Conservation (phyloP, 345 rosid species). For the Pistacia vera region DNA sequence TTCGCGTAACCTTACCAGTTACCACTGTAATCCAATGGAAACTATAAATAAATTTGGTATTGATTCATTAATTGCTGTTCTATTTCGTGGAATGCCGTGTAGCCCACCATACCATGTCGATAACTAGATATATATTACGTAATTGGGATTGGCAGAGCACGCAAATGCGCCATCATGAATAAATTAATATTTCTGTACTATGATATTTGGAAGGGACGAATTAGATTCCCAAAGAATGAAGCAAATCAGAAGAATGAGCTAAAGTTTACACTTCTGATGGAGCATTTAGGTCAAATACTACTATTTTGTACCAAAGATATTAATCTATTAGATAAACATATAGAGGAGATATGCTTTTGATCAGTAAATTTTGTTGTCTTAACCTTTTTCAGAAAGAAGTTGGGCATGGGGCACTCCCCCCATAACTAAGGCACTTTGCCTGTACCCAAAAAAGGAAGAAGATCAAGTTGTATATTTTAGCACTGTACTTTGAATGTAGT, state of each 20-base stretch:
- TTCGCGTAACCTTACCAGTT: not conserved
- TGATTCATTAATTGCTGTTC: too few relatives aligned
- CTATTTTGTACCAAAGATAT: not conserved
- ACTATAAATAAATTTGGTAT: not conserved
- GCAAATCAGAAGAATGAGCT: not conserved
- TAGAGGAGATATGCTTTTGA: not conserved
- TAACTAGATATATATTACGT: not conserved
- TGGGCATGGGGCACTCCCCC: too few relatives aligned
- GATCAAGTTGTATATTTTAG: not conserved
- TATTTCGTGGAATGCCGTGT: not conserved
- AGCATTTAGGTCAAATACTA: not conserved
- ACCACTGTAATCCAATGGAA: not conserved
- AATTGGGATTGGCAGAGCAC: not conserved
- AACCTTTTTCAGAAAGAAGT: not conserved
- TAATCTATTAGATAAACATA: not conserved
- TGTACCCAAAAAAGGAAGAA: not conserved
- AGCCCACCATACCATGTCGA: not conserved
- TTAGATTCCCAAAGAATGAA: not conserved
- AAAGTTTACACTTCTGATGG: not conserved
- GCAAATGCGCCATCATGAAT: conserved; percentile 6
- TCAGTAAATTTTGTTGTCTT: not conserved
- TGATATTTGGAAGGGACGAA: not conserved
- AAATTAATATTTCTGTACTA: not conserved
- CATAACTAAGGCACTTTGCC: too few relatives aligned
- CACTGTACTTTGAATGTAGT: not conserved